Evolutionary conservation across 2,329 filamentous ascomycete genomes (phyloP).

Genomic region (Taxawa tesnikishii): DNA sequence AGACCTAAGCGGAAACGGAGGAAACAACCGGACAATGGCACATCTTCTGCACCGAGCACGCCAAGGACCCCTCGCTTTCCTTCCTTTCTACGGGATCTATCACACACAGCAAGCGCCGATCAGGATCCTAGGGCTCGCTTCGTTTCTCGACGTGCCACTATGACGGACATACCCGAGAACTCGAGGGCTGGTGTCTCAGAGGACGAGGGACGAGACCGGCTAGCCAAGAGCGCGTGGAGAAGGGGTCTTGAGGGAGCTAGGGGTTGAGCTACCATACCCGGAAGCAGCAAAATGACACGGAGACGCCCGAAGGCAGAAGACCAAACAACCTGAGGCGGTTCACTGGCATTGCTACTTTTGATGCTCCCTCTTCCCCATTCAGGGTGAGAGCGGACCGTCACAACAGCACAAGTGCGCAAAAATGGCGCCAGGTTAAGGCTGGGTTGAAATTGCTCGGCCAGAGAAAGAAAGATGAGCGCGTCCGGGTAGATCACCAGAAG

Average conservation of each 20-base stretch:
- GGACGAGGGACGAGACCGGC: slow-evolving; percentile 36
- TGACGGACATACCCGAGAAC: slow-evolving; percentile 35
- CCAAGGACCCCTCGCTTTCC: slow-evolving; percentile 40
- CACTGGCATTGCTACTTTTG: slow-evolving; percentile 29
- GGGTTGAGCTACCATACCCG: slow-evolving; percentile 28
- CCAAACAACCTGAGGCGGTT: slow-evolving; percentile 34
- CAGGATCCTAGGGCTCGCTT: slow-evolving; percentile 49
- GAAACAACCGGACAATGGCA: slow-evolving; percentile 45
- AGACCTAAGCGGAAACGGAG: slow-evolving; percentile 53
- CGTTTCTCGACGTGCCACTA: slow-evolving; percentile 40
- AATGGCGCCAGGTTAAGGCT: slow-evolving; percentile 89
- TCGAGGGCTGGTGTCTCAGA: slow-evolving; percentile 34
- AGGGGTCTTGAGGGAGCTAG: slow-evolving; percentile 33
- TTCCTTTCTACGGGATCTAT: slow-evolving; percentile 34
- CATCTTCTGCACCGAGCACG: slow-evolving; percentile 56
- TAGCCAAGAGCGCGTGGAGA: slow-evolving; percentile 33
- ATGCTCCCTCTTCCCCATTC: slow-evolving; percentile 26
- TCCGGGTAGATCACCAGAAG: slow-evolving; percentile 81
- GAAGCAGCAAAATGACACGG: slow-evolving; percentile 10
- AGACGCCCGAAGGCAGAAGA: slow-evolving; percentile 23
- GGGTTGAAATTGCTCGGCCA: slow-evolving; percentile 67
- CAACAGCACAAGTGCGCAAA: slow-evolving; percentile 49
- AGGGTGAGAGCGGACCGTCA: slow-evolving; percentile 32
- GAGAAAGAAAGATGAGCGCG: slow-evolving; percentile 75
- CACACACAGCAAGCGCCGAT: slow-evolving; percentile 37